Conservation (phyloP, 2,329 filamentous ascomycete species). For the Aspergillus ochraceoroseus region DNA sequence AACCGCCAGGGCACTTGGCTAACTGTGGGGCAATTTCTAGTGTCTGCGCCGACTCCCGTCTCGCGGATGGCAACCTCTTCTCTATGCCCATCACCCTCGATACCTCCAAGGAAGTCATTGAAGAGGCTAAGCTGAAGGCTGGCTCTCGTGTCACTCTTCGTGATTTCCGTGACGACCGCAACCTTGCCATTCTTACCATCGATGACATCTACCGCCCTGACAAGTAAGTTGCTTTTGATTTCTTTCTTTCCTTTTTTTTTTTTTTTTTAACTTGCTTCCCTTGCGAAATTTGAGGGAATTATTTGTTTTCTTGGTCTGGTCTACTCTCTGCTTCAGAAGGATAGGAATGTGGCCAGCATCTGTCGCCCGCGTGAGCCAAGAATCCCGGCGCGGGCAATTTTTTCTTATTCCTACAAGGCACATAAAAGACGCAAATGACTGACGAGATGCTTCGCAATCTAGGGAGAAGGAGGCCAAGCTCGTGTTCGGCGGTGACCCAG, state of each 20-base stretch:
- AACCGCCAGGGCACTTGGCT: slow-evolving; percentile 6
- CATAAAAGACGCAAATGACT: slow-evolving; percentile 28
- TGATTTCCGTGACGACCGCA: slow-evolving; percentile 93
- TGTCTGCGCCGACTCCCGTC: slow-evolving; percentile 81
- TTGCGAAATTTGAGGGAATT: no score
- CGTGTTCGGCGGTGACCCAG: slow-evolving; percentile 88
- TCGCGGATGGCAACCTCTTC: slow-evolving; percentile 85
- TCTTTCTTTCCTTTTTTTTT: background rate
- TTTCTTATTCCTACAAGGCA: slow-evolving; percentile 18
- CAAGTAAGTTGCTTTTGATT: slow-evolving; percentile 60
- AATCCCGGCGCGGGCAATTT: slow-evolving; percentile 1
- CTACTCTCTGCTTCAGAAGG: no score
- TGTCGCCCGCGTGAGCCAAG: slow-evolving; percentile 1
- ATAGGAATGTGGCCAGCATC: background rate
- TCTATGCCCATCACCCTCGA: slow-evolving; percentile 96
- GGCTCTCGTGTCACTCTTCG: slow-evolving; percentile 81
- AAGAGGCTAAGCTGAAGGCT: slow-evolving; percentile 68
- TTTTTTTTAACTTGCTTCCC: background rate
- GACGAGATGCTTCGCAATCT: slow-evolving; percentile 17
- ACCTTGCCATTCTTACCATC: slow-evolving; percentile 90
- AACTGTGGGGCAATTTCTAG: slow-evolving; percentile 44
- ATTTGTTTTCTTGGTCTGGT: no score
- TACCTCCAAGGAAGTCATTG: slow-evolving; percentile 67
- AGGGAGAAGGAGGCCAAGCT: slow-evolving; percentile 85
- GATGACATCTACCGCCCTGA: slow-evolving; percentile 94